These are phyloP conservation scores for Rhodomyrtus psidioides DNA, from an alignment of 441 rosid genomes.

Conservation along the genomic window DNA sequence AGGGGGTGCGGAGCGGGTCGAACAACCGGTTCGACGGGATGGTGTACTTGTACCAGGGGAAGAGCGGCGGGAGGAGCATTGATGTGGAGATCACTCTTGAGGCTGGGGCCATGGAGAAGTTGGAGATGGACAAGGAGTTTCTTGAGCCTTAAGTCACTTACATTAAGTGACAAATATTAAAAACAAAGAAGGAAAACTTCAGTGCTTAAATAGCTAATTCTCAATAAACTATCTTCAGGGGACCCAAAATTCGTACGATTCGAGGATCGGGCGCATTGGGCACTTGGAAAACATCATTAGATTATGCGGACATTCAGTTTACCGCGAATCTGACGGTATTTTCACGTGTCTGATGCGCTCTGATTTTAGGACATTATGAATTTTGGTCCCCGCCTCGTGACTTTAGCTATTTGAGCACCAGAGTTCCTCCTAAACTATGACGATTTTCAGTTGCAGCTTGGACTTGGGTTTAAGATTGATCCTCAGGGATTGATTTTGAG, in stretches of 20 bases:
- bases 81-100: constrained; percentile 80
- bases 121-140: constrained; percentile 60
- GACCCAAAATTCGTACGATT: background rate
- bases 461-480: background rate
- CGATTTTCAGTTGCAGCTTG: background rate
- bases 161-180: background rate
- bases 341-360: background rate
- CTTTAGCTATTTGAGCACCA: background rate
- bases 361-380: background rate
- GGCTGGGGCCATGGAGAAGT: constrained; percentile 57
- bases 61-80: constrained; percentile 65
- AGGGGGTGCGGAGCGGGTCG: constrained; percentile 71
- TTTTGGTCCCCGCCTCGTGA: background rate
- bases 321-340: background rate
- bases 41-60: constrained; percentile 87
- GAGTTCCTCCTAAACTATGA: background rate
- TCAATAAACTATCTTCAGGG: background rate
- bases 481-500: background rate
- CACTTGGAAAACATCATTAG: background rate
- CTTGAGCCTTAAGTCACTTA: background rate
- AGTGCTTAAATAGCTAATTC: background rate
- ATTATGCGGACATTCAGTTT: background rate
- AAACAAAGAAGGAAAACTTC: background rate
- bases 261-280: background rate
- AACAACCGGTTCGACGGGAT: constrained; percentile 92